Evolutionary conservation across 1,284 basidiomycete species (phyloP), one percentile per base, ranked within the genome.

Genomic region (Hemileia vastatrix): DNA sequence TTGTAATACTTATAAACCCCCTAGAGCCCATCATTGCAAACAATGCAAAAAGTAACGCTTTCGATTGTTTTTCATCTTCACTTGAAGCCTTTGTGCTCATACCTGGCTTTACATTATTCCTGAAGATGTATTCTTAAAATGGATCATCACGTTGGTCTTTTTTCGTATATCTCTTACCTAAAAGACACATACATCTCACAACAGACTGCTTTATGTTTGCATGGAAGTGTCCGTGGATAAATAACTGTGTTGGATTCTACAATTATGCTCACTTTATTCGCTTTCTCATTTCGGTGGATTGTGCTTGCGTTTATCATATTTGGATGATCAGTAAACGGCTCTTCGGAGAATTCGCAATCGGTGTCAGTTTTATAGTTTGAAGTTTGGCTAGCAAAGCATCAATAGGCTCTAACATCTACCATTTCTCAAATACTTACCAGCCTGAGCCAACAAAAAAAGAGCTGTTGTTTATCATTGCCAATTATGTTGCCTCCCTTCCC

Each of bases 21-120:
- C 75, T 1, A 68, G 75, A 9, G 64, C 75, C 4, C 75, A 76
- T 58, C 75, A 76, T 68, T 76, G 75, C 66, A 71, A 72, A 33
- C 67, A 68, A 2, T 76, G 75, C 65, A 64, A 67, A 13, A 68
- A 67, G 8, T 76, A 9, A n/a, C 33, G 36, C 24, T 15, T 24
- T 23, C 21, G 24, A 13, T 43, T 13, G 13, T 19, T 53, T 8
- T 53, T 24, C 19, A 13, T 2, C 51, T 15, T 32, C 52, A 23
- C 13, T 55, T 40, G 8, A 18, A 21, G 3, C 44, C 4, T 57
- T n/a, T 15, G 11, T 5, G 27, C n/a, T 31, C 6, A 47, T 57
- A 11, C 31, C 18, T 6, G 31, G 21, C 19, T 21, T 6, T 27
- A 13, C 18, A 9, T 33, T 57, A 49, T 2, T 21, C 53, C 44